Conservation (phyloP, 768 basidiomycete genomes). For the Porphyrellus cyaneotinctus region DNA sequence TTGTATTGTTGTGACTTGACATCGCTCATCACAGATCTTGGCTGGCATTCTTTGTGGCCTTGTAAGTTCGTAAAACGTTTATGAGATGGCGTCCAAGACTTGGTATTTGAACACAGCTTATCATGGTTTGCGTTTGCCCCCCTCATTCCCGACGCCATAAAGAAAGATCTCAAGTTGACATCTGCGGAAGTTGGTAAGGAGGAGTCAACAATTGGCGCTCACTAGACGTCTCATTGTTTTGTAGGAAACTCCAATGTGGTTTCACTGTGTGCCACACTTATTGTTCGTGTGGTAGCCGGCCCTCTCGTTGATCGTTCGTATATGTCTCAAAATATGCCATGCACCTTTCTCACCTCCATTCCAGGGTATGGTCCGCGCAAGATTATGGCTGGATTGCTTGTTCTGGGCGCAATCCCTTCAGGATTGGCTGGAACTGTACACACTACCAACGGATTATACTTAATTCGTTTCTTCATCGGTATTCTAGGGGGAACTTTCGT, state of each 20-base stretch:
- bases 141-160: constrained; percentile 53
- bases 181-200: constrained; percentile 39
- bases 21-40: background rate
- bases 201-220: background rate
- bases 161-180: constrained; percentile 47
- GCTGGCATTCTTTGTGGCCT: constrained; percentile 5
- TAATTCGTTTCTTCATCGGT: constrained; percentile 55
- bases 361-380: constrained; percentile 8
- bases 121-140: constrained; percentile 63
- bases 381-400: constrained; percentile 5
- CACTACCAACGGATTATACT: constrained; percentile 38
- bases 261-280: constrained; percentile 44
- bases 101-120: constrained; percentile 17
- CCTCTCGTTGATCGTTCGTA: constrained; percentile 44
- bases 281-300: constrained; percentile 45
- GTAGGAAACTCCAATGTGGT: constrained; percentile 47
- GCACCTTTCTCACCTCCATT: background rate
- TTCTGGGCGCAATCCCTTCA: constrained; percentile 7
- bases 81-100: background rate
- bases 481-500: constrained; percentile 61
- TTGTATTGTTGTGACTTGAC: background rate
- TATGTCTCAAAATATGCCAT: background rate
- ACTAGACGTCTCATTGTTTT: background rate
- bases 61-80: background rate
- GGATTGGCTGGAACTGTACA: constrained; percentile 31